Conservation (phyloP, 1,284 basidiomycete species). For the Trichosporon asahii region DNA sequence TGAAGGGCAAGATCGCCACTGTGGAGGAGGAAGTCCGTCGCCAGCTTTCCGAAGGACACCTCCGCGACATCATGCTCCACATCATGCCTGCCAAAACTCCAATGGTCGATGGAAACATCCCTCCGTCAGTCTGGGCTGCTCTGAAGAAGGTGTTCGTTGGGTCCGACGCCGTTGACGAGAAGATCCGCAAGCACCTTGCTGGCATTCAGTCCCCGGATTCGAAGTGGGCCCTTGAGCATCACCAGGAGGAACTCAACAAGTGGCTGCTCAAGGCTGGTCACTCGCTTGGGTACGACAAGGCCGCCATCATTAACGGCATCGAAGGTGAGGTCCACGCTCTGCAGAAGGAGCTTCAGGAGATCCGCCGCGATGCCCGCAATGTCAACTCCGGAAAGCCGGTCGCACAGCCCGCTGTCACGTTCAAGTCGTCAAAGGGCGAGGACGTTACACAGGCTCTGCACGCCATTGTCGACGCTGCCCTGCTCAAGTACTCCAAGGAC, state of each 20-base stretch:
- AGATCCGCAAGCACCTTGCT: not conserved
- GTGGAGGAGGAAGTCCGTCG: conserved; percentile 28
- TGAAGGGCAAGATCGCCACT: not conserved
- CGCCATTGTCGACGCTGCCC: conserved; percentile 65
- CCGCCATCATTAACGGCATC: conserved; percentile 34
- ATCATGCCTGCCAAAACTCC: conserved; percentile 4
- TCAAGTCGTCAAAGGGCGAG: conserved; percentile 70
- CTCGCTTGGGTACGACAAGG: conserved; percentile 2
- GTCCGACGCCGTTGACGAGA: not conserved
- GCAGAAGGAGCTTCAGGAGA: conserved; percentile 22
- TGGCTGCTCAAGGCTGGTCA: conserved; percentile 3
- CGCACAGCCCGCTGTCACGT: conserved; percentile 52
- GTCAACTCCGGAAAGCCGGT: conserved; percentile 38
- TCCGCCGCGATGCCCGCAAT: conserved; percentile 18
- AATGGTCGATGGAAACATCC: not conserved
- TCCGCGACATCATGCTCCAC: conserved; percentile 4
- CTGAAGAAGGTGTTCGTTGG: conserved; percentile 52
- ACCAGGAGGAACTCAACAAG: conserved; percentile 10
- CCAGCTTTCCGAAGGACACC: not conserved
- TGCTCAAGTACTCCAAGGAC: conserved; percentile 70
- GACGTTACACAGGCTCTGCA: conserved; percentile 69
- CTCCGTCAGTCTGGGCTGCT: conserved; percentile 49
- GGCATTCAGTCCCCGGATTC: not conserved
- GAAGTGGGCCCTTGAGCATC: conserved; percentile 25
- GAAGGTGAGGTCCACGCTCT: conserved; percentile 47